Base-by-base conservation (phyloP, 2,329 filamentous ascomycete genomes). In the Stagonosporopsis rhizophila region DNA sequence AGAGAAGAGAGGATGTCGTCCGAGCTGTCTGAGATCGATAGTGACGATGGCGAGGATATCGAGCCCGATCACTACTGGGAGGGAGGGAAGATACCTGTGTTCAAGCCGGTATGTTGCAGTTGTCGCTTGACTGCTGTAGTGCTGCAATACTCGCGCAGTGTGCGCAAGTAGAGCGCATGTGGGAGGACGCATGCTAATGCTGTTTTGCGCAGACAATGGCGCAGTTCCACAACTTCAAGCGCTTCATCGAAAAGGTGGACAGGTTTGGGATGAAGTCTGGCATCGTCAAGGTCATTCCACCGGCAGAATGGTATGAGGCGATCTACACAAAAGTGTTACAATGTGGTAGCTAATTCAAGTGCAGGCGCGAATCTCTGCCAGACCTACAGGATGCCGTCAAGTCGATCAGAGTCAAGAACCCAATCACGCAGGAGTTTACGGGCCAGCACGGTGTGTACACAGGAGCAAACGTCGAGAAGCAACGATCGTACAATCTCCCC, bases 371-470 rank as follows among this genome's bases (percentile, higher is more conserved):
- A 62, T 83, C 87, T 23, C 87, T 95, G 34, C 90, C 91, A 15
- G 81, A 85, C 34, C 85, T 97, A 60, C 88, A 95, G 71, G 90
- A 97, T 68, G 84, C 92, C 46, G 85, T 99, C 62, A 98, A 97
- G 78, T 88, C 89, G 60, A 91, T 99, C 75, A 89, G 88, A 72
- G 93, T 99, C 70, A 94, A 94, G 77, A 96, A 99, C 64, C 95
- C 95, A 3, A 98, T 99, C 74, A 96, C 92, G 72, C 95, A 99
- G 77, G 95, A 99, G 70, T 99, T 99, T 69, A 94, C 96, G 82
- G 95, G 95, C 38, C 92, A 91, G 47, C 92, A 94, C 72, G 96
- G 95, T 53, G 96, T 91, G 53, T 99, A 97, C 74, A 94, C 94
- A 32, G 95, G 99, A 76, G 91, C 95, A 71, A 99, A 99, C 73